phyloP scores from a whole-genome alignment of 495 filamentous ascomycete species.

The Trichoderma parareesei region DNA sequence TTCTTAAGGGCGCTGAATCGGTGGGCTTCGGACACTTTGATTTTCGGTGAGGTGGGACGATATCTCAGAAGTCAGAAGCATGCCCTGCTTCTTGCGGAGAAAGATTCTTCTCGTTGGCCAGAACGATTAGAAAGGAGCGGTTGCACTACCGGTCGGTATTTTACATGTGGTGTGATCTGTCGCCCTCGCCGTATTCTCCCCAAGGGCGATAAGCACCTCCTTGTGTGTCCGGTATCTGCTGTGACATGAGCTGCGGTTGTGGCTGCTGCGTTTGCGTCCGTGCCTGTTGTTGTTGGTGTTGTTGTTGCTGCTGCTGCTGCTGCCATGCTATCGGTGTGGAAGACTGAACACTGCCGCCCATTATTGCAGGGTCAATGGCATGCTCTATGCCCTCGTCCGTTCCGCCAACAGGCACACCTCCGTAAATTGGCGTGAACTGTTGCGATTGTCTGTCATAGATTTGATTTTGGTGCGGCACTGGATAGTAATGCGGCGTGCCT shows the following conservation, averaged over 20 bases:
- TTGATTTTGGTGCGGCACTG: conserved; percentile 24
- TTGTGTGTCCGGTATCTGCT: not conserved
- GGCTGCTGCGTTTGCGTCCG: not conserved
- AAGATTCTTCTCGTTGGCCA: not conserved
- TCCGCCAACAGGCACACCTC: conserved; percentile 11
- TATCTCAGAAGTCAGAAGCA: not conserved
- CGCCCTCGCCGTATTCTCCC: not conserved
- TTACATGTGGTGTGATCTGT: not conserved
- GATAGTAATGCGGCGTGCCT: conserved; percentile 21
- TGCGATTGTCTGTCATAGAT: conserved; percentile 29
- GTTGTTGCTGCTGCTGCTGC: not conserved
- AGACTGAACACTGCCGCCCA: not conserved
- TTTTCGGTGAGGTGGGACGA: not conserved
- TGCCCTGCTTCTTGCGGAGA: not conserved
- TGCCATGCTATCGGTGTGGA: not conserved
- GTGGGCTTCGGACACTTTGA: not conserved
- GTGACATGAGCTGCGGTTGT: not conserved
- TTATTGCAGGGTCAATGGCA: not conserved
- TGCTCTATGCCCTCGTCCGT: conserved; percentile 6
- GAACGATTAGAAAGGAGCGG: not conserved
- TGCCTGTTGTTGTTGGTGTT: not conserved
- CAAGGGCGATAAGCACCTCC: not conserved
- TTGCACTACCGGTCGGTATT: not conserved
- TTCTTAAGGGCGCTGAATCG: not conserved
- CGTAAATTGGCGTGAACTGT: not conserved